These are phyloP conservation scores for Aspergillus candidus DNA, from an alignment of 2,329 filamentous ascomycete species.

Conservation along the genomic window DNA sequence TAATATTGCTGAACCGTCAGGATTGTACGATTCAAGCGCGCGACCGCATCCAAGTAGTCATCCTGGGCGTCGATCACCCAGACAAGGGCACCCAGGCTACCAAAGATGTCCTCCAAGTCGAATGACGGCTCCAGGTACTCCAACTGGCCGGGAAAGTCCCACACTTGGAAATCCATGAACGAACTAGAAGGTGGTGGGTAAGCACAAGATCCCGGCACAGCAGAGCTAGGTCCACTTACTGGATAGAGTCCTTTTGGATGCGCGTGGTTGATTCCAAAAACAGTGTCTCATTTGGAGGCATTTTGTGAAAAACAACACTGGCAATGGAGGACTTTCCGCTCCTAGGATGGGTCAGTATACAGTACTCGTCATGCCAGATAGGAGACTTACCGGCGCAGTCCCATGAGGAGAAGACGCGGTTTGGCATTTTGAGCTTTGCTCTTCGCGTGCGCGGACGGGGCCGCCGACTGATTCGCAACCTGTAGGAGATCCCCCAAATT, in stretches of 20 bases:
- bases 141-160: constrained; percentile 93
- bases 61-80: constrained; percentile 99
- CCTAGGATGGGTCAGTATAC: constrained; percentile 45
- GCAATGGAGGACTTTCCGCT: constrained; percentile 98
- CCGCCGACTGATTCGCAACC: constrained; percentile 21
- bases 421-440: constrained; percentile 56
- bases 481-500: constrained; percentile 23
- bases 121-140: constrained; percentile 87
- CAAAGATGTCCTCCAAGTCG: constrained; percentile 89
- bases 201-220: neutral
- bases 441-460: constrained; percentile 22
- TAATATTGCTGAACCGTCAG: constrained; percentile 82
- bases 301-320: constrained; percentile 98
- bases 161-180: constrained; percentile 98
- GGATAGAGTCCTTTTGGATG: constrained; percentile 91
- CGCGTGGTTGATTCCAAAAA: constrained; percentile 92
- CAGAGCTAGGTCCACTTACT: constrained; percentile 55
- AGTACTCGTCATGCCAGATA: neutral
- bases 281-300: constrained; percentile 89
- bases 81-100: constrained; percentile 86
- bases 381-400: constrained; percentile 70
- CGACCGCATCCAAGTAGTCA: constrained; percentile 89
- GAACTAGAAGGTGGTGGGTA: constrained; percentile 53
- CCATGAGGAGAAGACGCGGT: constrained; percentile 87
- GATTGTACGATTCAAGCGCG: constrained; percentile 80